Percentiles rank a stretch among this genome's conserved stretches.
Evolutionary conservation across 108 stramenopile genomes (phyloP).

Genomic region (Aurantiochytrium sp.): DNA sequence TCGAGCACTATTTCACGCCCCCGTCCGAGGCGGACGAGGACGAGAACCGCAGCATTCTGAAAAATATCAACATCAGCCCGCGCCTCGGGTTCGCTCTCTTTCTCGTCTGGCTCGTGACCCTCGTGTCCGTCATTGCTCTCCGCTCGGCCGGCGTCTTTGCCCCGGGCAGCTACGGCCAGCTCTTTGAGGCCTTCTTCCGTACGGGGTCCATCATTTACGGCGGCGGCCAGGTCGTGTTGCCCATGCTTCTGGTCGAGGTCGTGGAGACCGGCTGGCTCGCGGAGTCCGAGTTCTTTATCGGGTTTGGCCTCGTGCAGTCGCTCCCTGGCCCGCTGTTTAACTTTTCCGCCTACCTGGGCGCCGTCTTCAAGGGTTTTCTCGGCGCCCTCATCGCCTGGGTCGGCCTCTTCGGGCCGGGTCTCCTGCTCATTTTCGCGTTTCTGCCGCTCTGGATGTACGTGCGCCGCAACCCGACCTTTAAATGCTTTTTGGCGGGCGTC

Average conservation of each 20-base stretch:
- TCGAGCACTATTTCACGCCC: constrained; percentile 33
- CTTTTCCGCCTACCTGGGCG: constrained; percentile 83
- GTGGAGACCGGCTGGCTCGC: constrained; percentile 81
- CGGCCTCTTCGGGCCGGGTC: constrained; percentile 81
- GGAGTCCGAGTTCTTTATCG: constrained; percentile 66
- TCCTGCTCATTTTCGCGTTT: constrained; percentile 82
- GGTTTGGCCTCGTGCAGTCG: constrained; percentile 72
- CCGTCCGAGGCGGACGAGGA: constrained; percentile 61
- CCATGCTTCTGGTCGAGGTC: constrained; percentile 83
- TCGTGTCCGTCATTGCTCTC: constrained; percentile 55
- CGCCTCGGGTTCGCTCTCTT: constrained; percentile 64
- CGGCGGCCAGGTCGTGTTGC: constrained; percentile 83
- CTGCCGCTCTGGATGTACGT: constrained; percentile 81
- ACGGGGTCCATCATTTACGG: constrained; percentile 85
- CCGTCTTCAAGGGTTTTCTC: constrained; percentile 70
- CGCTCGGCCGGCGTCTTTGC: constrained; percentile 47
- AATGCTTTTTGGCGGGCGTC: constrained; percentile 70
- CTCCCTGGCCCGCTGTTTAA: constrained; percentile 76
- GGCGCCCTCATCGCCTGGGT: constrained; percentile 75
- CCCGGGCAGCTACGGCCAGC: constrained; percentile 67
- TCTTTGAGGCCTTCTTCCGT: constrained; percentile 81
- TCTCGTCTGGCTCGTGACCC: constrained; percentile 60
- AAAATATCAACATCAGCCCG: constrained; percentile 69
- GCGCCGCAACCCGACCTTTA: constrained; percentile 71
- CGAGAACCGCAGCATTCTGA: constrained; percentile 59